Evolutionary conservation across 441 rosid genomes (phyloP).

Genomic region (Dalechampia spathulata): DNA sequence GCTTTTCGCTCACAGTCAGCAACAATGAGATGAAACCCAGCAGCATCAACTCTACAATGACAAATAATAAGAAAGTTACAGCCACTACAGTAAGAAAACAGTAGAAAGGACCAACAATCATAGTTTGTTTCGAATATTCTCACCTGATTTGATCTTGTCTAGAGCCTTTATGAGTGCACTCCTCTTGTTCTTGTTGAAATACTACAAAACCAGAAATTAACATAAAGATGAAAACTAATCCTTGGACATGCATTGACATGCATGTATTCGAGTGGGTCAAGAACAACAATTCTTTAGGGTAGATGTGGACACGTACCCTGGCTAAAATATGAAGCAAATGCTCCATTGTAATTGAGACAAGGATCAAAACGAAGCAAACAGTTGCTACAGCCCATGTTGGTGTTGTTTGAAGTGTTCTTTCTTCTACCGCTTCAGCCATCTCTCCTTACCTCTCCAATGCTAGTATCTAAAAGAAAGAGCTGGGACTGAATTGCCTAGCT

Average conservation of each 20-base stretch:
- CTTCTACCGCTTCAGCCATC: constrained; percentile 29
- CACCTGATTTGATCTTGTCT: constrained; percentile 79
- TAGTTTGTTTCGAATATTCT: not conserved
- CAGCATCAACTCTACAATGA: constrained; percentile 51
- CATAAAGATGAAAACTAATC: no score
- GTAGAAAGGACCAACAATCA: not conserved
- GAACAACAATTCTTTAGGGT: no score
- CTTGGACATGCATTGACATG: not conserved
- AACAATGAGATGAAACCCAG: constrained; percentile 73
- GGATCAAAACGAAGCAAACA: constrained; percentile 57
- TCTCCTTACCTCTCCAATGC: no score
- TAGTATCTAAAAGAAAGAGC: no score
- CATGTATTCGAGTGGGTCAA: not conserved
- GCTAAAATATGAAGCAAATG: constrained; percentile 49
- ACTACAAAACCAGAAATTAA: constrained; percentile 19
- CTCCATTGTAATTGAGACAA: constrained; percentile 45
- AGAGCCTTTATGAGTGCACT: constrained; percentile 57
- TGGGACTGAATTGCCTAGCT: not conserved
- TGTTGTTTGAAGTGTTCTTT: constrained; percentile 40
- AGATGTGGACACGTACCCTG: constrained; percentile 22
- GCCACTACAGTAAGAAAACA: not conserved
- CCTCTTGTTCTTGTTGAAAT: constrained; percentile 42
- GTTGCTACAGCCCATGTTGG: constrained; percentile 89
- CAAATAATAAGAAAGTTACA: not conserved
- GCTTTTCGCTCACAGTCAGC: constrained; percentile 44